Evolutionary conservation across 73 alveolate genomes (phyloP).

Genomic region (Tetrahymena borealis): DNA sequence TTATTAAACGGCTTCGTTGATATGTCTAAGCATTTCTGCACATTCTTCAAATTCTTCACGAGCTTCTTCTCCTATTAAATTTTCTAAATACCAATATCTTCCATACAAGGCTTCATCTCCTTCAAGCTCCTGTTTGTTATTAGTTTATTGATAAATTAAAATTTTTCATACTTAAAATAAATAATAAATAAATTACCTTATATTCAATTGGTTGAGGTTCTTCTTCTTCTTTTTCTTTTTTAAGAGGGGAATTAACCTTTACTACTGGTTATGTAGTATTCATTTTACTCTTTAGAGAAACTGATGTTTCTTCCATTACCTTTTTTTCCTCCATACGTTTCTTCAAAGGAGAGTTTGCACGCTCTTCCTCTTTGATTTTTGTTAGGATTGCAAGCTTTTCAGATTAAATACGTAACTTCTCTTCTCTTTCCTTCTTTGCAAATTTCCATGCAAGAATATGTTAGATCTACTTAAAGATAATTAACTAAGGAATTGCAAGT

Average conservation of each 20-base stretch:
- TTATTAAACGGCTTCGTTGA: constrained; percentile 30
- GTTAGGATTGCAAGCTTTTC: not conserved
- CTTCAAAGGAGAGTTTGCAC: not conserved
- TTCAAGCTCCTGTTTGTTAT: not conserved
- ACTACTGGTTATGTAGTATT: constrained; percentile 10
- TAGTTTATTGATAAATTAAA: not conserved
- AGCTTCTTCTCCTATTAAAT: constrained; percentile 2
- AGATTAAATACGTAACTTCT: not conserved
- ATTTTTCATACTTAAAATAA: not conserved
- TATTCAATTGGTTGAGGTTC: constrained; percentile 4
- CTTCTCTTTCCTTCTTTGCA: constrained; percentile 24
- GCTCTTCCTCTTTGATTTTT: not conserved
- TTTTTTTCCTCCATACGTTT: not conserved
- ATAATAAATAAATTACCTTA: not conserved
- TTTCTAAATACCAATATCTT: constrained; percentile 39
- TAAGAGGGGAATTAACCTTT: constrained; percentile 1
- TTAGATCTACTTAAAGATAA: constrained; percentile 6
- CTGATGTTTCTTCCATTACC: not conserved
- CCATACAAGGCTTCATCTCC: constrained; percentile 26
- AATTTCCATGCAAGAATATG: constrained; percentile 24
- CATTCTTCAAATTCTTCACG: constrained; percentile 28
- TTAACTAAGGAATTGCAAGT: constrained; percentile 22
- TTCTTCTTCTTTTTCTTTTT: constrained; percentile 22
- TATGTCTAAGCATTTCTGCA: constrained; percentile 29
- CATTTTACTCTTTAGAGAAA: not conserved